Evolutionary conservation across 306 rosid species (phyloP).

Genomic region (barrel medic (Medicago truncatula)): MtrunA17r5.0-ANR NC_053042.1:49650501-49651000

Average conservation of each 20-base stretch:
- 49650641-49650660: constrained; percentile 9
- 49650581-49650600: constrained; percentile 47
- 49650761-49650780: constrained; percentile 27
- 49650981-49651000: constrained; percentile 41
- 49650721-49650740: constrained; percentile 22
- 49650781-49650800: not conserved
- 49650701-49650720: constrained; percentile 34
- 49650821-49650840: constrained; percentile 42
- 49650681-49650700: not conserved
- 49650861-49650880: constrained; percentile 30
- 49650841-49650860: not conserved
- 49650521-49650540: not conserved
- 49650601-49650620: constrained; percentile 38
- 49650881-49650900: constrained; percentile 44
- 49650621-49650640: constrained; percentile 47
- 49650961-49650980: not conserved
- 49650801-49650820: constrained; percentile 33
- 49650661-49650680: not conserved
- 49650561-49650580: constrained; percentile 32
- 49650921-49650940: constrained; percentile 42
- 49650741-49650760: constrained; percentile 27
- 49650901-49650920: constrained; percentile 39
- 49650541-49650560: not conserved
- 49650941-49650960: constrained; percentile 24
- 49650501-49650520: constrained; percentile 30